Evolutionary conservation across 768 basidiomycete genomes (phyloP).

Genomic region (Mycena metata): DNA sequence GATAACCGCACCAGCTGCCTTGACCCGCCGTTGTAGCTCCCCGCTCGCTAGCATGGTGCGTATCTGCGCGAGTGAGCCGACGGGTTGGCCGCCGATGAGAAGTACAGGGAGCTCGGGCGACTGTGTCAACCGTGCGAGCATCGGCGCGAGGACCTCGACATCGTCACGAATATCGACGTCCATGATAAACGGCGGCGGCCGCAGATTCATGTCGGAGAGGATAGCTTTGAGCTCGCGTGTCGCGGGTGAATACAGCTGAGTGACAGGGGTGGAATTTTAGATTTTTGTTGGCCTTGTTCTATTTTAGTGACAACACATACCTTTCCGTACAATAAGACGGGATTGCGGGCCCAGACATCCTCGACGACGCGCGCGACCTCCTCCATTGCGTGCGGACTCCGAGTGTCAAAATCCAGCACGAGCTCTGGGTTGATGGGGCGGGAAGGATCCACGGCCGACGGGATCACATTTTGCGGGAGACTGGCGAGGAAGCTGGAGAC

Average conservation of each 20-base stretch:
- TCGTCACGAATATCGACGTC: slow-evolving; percentile 84
- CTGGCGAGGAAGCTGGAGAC: slow-evolving; percentile 80
- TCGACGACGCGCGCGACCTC: slow-evolving; percentile 72
- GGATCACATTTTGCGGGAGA: slow-evolving; percentile 82
- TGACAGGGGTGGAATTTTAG: slow-evolving; percentile 7
- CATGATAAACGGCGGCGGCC: slow-evolving; percentile 74
- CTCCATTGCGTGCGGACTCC: slow-evolving; percentile 68
- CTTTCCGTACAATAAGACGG: slow-evolving; percentile 83
- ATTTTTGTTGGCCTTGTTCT: slow-evolving; percentile 1
- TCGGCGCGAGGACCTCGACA: slow-evolving; percentile 69
- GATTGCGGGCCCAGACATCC: slow-evolving; percentile 80
- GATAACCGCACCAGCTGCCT: slow-evolving; percentile 70
- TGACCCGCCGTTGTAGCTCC: slow-evolving; percentile 63
- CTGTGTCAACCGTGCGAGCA: slow-evolving; percentile 73
- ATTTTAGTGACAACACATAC: slow-evolving; percentile 50
- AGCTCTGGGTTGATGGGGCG: slow-evolving; percentile 82
- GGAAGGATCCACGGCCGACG: slow-evolving; percentile 71
- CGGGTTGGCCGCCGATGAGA: slow-evolving; percentile 72
- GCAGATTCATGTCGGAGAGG: slow-evolving; percentile 67
- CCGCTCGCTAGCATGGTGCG: slow-evolving; percentile 63
- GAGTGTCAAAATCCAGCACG: slow-evolving; percentile 86
- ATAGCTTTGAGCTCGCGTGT: slow-evolving; percentile 78
- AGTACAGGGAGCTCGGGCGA: slow-evolving; percentile 77
- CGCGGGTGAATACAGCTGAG: slow-evolving; percentile 71
- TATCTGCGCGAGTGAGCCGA: slow-evolving; percentile 68